Conservation (phyloP, 805 yeast genomes). For the Scheffersomyces ergatensis region DNA sequence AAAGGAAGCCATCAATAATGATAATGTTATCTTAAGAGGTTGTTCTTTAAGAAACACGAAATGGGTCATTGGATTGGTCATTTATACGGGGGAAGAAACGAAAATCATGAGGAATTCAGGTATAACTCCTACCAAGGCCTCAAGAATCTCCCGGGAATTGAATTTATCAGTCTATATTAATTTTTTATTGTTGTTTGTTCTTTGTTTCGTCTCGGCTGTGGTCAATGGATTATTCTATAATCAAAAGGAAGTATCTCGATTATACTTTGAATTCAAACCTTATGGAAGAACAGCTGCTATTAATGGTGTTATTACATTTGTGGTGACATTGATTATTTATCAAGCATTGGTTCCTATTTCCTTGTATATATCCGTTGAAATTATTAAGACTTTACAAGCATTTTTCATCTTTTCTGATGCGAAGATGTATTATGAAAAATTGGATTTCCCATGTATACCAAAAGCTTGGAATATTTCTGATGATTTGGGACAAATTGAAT, state of each 20-base stretch:
- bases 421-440: slow-evolving; percentile 62
- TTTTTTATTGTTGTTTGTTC: slow-evolving; percentile 55
- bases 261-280: slow-evolving; percentile 60
- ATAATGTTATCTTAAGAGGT: slow-evolving; percentile 70
- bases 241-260: slow-evolving; percentile 40
- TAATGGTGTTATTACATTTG: slow-evolving; percentile 66
- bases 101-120: slow-evolving; percentile 80
- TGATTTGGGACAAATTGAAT: slow-evolving; percentile 82
- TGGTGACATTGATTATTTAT: slow-evolving; percentile 69
- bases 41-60: slow-evolving; percentile 70
- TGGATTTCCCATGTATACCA: slow-evolving; percentile 77
- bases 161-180: slow-evolving; percentile 66
- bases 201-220: slow-evolving; percentile 69
- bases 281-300: slow-evolving; percentile 57
- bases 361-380: slow-evolving; percentile 73
- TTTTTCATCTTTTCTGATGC: slow-evolving; percentile 70
- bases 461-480: slow-evolving; percentile 83
- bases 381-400: slow-evolving; percentile 75
- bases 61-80: slow-evolving; percentile 72
- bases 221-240: slow-evolving; percentile 66
- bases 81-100: slow-evolving; percentile 75
- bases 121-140: slow-evolving; percentile 69
- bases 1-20: slow-evolving; percentile 58
- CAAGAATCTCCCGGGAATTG: slow-evolving; percentile 62
- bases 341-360: slow-evolving; percentile 82